A percentile compares a stretch with the other conserved stretches of the same genome.
These are phyloP conservation scores for Euphrasia arctica DNA, from an alignment of 305 asterid genomes.

Conservation along the genomic window DNA sequence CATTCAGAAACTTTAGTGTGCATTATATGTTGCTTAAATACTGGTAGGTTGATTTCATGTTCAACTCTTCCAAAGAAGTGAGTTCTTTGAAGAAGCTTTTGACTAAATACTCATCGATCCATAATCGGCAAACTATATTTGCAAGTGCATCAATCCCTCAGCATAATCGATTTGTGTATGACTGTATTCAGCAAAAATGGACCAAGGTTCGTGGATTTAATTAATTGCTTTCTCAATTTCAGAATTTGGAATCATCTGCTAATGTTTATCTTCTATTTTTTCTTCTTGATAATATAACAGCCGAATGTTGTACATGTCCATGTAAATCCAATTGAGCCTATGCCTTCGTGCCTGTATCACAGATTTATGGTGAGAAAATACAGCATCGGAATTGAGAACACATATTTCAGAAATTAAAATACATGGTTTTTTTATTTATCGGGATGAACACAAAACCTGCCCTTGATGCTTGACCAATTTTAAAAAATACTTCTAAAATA, in stretches of 20 bases:
- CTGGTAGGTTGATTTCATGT: slow-evolving; percentile 86
- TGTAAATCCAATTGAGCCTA: slow-evolving; percentile 69
- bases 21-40: slow-evolving; percentile 20
- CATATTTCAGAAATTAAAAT: background rate
- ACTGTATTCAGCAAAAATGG: slow-evolving; percentile 92
- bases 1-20: slow-evolving; percentile 11
- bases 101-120: slow-evolving; percentile 70
- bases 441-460: background rate
- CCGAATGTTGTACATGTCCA: slow-evolving; percentile 73
- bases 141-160: slow-evolving; percentile 94
- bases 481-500: no score
- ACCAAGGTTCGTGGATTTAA: slow-evolving; percentile 59
- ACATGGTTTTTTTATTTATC: slow-evolving; percentile 13
- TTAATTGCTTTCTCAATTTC: slow-evolving; percentile 18
- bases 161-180: slow-evolving; percentile 75
- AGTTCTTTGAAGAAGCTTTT: slow-evolving; percentile 73
- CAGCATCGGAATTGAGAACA: slow-evolving; percentile 10
- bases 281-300: slow-evolving; percentile 43
- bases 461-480: no score
- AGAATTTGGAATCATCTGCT: slow-evolving; percentile 19
- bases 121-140: slow-evolving; percentile 73
- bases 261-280: slow-evolving; percentile 28
- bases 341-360: slow-evolving; percentile 89
- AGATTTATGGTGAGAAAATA: slow-evolving; percentile 75
- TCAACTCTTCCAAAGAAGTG: slow-evolving; percentile 81